Percentiles rank a stretch among this genome's conserved stretches.
Conservation (phyloP, 2,329 filamentous ascomycete species). For the Ceratocystis cacaofunesta region DNA sequence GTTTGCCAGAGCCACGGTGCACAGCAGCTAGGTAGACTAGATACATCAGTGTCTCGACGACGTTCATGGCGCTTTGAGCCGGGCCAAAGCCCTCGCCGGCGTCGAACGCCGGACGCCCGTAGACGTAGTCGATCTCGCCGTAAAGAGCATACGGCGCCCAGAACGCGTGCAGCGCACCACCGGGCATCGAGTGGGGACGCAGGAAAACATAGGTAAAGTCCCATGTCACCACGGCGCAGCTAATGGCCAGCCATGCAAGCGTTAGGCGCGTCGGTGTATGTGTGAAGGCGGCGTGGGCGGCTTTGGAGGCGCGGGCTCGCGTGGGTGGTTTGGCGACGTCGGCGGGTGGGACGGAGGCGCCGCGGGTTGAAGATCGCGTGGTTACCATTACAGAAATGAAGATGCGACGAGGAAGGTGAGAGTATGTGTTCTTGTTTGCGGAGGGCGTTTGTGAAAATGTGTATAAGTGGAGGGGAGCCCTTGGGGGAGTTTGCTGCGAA, state of each 20-base stretch:
- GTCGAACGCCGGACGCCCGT: slow-evolving; percentile 60
- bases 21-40: slow-evolving; percentile 33
- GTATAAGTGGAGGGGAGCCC: no score
- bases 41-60: slow-evolving; percentile 53
- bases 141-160: slow-evolving; percentile 72
- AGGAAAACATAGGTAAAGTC: slow-evolving; percentile 66
- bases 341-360: slow-evolving; percentile 20
- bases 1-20: slow-evolving; percentile 21
- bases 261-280: slow-evolving; percentile 34
- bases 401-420: no score
- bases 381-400: slow-evolving; percentile 24
- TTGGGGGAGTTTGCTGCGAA: no score
- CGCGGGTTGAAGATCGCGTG: slow-evolving; percentile 25
- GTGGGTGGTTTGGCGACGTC: slow-evolving; percentile 14
- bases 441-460: no score
- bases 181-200: slow-evolving; percentile 69
- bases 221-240: slow-evolving; percentile 67
- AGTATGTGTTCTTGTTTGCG: no score
- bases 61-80: slow-evolving; percentile 57
- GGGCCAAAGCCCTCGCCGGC: slow-evolving; percentile 58
- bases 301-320: slow-evolving; percentile 8
- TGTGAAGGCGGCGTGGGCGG: slow-evolving; percentile 23
- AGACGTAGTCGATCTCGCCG: slow-evolving; percentile 63
- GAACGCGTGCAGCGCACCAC: slow-evolving; percentile 58
- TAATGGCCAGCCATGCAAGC: slow-evolving; percentile 58